Evolutionary conservation across 768 basidiomycete species (phyloP), one percentile per base, ranked within the genome.

Genomic region (Amanita polypyramis): DNA sequence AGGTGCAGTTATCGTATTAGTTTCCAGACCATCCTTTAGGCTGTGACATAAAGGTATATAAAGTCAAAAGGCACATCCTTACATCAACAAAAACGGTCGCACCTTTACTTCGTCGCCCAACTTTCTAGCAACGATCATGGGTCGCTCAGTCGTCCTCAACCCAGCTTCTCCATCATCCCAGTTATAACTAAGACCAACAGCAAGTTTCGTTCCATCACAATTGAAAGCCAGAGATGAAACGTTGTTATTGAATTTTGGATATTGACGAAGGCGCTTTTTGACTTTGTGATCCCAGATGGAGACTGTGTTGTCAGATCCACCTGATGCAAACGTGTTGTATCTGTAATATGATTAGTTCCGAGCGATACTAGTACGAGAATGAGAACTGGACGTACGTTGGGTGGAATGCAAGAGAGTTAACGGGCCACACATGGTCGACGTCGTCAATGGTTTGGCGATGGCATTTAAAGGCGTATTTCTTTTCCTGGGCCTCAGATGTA

Each of bases 261-360:
- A 94, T 56, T 95, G 92, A 20, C 92, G 81, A 45, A 98, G 69
- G 1, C 96, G 82, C 61, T 98, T 98, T 70, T 97, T 96, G 47
- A 94, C 85, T 54, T 85, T 83, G 65, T 94, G 92, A 60, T 98
- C 96, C 96, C 96, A 99, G 51, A 98, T 82, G 0, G 91, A 92
- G 36, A 98, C 89, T 1, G 86, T 86, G 0, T 83, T 83, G 62
- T 99, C 96, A 0, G 92, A 95, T 32, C 96, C 96, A 2, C 85
- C 94, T 0, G 94, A 94, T 0, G 91, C 91, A 56, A 99, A 96
- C 0, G 95, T 97, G 62, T 91, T 94, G 68, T 82, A 83, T 4
- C 88, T 91, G 36, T 27, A 14, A 32, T 34, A 46, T 12, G 2
- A 20, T 39, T 10, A 11, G 14, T n/a, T 17, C 2, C 30, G 10